Base-by-base conservation (phyloP, 2,329 filamentous ascomycete genomes). In the Penicillium psychrosexuale region DNA sequence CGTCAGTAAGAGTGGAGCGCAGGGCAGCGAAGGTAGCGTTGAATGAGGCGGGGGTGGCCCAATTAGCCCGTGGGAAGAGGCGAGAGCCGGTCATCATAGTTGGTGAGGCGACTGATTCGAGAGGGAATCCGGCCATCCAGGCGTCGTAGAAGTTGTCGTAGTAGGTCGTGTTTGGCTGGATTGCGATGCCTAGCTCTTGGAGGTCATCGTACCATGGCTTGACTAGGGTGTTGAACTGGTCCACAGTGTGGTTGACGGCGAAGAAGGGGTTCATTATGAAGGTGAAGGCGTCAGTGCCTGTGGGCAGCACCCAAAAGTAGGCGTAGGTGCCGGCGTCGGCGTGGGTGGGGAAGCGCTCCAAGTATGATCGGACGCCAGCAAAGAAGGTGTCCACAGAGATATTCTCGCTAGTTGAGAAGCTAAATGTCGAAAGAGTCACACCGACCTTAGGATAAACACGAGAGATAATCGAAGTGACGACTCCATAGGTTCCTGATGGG, bases 51-150 rank as follows among this genome's bases (percentile, higher is more conserved):
- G 56, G 43, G 44, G 64, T 60, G 17, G 65, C 64, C 63, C 66
- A 75, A 56, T 74, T 73, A 15, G 55, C 58, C 28, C 65, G 61
- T 2, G 72, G 72, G 54, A 75, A 70, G 7, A 75, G 70, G 24
- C 72, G 71, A 5, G 66, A 69, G 28, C 61, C 61, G 2, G 67
- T 68, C 53, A 61, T 59, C 63, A 63, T 60, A 39, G 45, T 45
- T 3, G 61, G 57, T 1, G 55, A 56, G 12, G 55, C 64, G 33
- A 62, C 67, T 3, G 46, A 56, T 47, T 64, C 66, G 9, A 69
- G 63, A 1, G 68, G 66, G 59, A 69, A 70, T 8, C 62, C 66
- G 11, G 60, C 62, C 1, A 47, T 40, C 66, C 67, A 70, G 36
- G 57, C 68, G 27, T 61, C 61, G 55, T 68, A 61, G 57, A 66